phyloP scores from a whole-genome alignment of 495 filamentous ascomycete species.

The Oidiodendron maius region DNA sequence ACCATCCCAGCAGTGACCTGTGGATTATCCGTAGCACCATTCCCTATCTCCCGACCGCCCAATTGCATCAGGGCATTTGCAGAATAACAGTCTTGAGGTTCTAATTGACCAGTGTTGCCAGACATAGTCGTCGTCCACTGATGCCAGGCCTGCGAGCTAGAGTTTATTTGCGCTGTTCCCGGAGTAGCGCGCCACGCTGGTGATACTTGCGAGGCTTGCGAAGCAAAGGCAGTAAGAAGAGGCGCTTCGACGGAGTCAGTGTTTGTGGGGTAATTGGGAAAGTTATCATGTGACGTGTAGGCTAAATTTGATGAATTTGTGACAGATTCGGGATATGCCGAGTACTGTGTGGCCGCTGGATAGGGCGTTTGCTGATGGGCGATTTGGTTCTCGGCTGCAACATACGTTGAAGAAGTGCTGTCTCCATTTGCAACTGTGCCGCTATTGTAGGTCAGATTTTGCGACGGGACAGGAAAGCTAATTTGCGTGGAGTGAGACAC shows the following conservation, averaged over 20 bases:
- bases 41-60: constrained; percentile 7
- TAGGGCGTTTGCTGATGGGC: constrained; percentile 19
- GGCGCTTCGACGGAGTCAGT: constrained; percentile 16
- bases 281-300: constrained; percentile 15
- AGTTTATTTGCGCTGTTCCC: neutral
- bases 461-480: neutral
- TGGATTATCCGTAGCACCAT: neutral
- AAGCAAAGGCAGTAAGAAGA: constrained; percentile 18
- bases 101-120: constrained; percentile 10
- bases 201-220: constrained; percentile 16
- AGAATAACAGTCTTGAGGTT: constrained; percentile 22
- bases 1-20: neutral
- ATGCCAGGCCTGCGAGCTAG: constrained; percentile 18
- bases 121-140: constrained; percentile 15
- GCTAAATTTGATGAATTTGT: constrained; percentile 5
- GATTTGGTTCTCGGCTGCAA: constrained; percentile 1
- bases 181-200: neutral
- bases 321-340: constrained; percentile 12
- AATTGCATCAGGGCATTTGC: constrained; percentile 23
- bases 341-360: constrained; percentile 23
- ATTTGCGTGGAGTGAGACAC: neutral
- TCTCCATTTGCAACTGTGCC: constrained; percentile 1
- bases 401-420: constrained; percentile 5
- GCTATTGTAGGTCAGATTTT: constrained; percentile 5
- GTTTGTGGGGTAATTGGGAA: constrained; percentile 4